Conservation (phyloP, 345 rosid species). For the Aquilaria malaccensis region DNA sequence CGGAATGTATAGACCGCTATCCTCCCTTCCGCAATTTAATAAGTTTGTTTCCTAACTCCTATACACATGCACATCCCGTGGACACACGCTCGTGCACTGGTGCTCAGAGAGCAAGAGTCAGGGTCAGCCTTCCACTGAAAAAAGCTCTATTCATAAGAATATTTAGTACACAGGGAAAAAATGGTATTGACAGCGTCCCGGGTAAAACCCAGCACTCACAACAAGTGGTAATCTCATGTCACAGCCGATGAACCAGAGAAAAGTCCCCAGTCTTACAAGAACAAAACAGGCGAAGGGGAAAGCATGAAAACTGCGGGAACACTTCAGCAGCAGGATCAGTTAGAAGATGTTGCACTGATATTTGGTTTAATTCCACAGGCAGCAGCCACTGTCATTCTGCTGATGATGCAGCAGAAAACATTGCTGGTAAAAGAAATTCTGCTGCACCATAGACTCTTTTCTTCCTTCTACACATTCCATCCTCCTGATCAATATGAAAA, state of each 20-base stretch:
- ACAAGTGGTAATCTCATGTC: conserved; percentile 16
- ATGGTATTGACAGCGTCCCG: conserved; percentile 12
- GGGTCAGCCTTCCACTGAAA: neutral
- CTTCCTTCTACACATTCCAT: neutral
- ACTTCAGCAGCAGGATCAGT: conserved; percentile 7
- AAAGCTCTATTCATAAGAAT: conserved; percentile 7
- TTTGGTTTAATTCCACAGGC: neutral
- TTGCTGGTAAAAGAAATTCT: neutral
- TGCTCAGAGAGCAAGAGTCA: too few species aligned
- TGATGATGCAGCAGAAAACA: conserved; percentile 1
- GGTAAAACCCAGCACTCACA: neutral
- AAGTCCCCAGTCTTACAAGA: conserved; percentile 26
- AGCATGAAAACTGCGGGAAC: conserved; percentile 8
- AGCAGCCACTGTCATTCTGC: conserved; percentile 8
- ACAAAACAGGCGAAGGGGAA: conserved; percentile 12
- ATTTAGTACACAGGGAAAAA: conserved; percentile 15
- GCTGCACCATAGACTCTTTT: neutral
- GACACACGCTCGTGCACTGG: too few species aligned
- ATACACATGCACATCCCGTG: too few species aligned
- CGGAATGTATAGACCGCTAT: too few species aligned
- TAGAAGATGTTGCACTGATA: conserved; percentile 11
- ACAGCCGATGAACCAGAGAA: conserved; percentile 17
- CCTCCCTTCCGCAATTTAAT: too few species aligned
- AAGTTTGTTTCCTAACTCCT: too few species aligned
- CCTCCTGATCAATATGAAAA: conserved; percentile 57